Conservation (phyloP, 345 rosid genomes). For the Adansonia digitata region DNA sequence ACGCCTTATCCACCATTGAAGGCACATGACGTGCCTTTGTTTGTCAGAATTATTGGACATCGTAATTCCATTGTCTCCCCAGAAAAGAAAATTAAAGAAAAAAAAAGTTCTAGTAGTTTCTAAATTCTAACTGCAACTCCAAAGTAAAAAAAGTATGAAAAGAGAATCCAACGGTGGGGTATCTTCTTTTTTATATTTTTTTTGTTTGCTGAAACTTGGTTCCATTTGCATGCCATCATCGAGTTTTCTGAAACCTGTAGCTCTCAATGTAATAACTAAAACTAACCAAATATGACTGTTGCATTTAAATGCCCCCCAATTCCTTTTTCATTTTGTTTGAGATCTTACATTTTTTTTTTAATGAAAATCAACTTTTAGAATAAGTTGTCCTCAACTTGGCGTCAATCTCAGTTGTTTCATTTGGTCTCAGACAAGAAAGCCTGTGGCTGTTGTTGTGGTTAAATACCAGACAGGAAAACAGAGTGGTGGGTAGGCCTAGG, state of each 20-base stretch:
- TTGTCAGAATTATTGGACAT: not conserved
- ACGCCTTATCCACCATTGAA: not conserved
- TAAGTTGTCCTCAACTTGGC: constrained; percentile 4
- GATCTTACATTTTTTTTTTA: not conserved
- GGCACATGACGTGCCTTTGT: not conserved
- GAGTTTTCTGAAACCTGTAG: not conserved
- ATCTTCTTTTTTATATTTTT: not conserved
- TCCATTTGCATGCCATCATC: not conserved
- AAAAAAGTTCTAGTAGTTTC: not conserved
- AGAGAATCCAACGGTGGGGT: not conserved
- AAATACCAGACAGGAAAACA: not conserved
- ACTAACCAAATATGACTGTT: no score
- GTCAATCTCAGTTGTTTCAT: not conserved
- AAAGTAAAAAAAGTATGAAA: not conserved
- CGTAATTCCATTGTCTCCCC: not conserved
- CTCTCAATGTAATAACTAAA: not conserved
- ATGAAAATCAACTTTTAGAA: not conserved
- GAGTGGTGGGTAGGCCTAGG: not conserved
- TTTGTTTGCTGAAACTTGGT: not conserved
- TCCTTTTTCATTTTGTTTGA: not conserved
- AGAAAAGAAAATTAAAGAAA: not conserved
- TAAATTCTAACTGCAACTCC: not conserved
- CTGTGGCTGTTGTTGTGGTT: not conserved
- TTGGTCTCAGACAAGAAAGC: not conserved
- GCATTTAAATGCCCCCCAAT: not conserved